Evolutionary conservation across 78 protist species (phyloP).

Genomic region (Paratrimastix pyriformis): DNA sequence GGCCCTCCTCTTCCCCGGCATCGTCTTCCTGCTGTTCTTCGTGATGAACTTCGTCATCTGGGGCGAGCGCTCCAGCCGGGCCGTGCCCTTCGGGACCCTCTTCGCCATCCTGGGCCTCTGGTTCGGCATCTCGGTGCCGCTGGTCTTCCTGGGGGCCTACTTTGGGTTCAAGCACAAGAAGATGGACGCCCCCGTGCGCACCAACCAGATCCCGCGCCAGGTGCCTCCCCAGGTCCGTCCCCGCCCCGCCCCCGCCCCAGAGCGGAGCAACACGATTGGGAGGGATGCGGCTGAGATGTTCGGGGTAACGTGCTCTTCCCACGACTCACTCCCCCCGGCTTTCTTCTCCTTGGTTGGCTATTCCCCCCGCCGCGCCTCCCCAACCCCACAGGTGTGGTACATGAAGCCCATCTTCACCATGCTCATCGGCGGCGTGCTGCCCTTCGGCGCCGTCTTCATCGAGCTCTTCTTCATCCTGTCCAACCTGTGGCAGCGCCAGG

Average conservation of each 20-base stretch:
- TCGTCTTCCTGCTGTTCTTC: slow-evolving; percentile 53
- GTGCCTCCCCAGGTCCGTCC: slow-evolving; percentile 71
- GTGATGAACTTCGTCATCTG: slow-evolving; percentile 63
- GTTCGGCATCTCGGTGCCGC: slow-evolving; percentile 85
- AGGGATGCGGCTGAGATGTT: background rate
- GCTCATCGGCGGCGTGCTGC: slow-evolving; percentile 81
- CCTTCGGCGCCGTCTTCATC: slow-evolving; percentile 86
- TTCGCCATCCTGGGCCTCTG: slow-evolving; percentile 64
- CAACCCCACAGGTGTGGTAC: slow-evolving; percentile 55
- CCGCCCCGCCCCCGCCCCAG: background rate
- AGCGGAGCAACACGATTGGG: background rate
- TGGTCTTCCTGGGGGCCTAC: slow-evolving; percentile 81
- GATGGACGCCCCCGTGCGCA: slow-evolving; percentile 58
- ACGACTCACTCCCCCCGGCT: slow-evolving; percentile 13
- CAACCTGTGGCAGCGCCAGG: slow-evolving; percentile 70
- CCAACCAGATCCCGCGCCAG: slow-evolving; percentile 83
- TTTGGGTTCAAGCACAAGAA: slow-evolving; percentile 59
- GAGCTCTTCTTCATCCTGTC: slow-evolving; percentile 83
- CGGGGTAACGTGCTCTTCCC: too few species aligned
- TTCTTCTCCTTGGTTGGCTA: background rate
- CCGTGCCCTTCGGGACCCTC: slow-evolving; percentile 67
- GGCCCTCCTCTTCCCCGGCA: slow-evolving; percentile 56
- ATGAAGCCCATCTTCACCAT: slow-evolving; percentile 65
- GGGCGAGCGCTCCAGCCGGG: slow-evolving; percentile 66
- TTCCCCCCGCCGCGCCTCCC: background rate